Evolutionary conservation across 1,284 basidiomycete genomes (phyloP), one percentile per base, ranked within the genome.

Genomic region (Cutaneotrichosporon daszewskae): DNA sequence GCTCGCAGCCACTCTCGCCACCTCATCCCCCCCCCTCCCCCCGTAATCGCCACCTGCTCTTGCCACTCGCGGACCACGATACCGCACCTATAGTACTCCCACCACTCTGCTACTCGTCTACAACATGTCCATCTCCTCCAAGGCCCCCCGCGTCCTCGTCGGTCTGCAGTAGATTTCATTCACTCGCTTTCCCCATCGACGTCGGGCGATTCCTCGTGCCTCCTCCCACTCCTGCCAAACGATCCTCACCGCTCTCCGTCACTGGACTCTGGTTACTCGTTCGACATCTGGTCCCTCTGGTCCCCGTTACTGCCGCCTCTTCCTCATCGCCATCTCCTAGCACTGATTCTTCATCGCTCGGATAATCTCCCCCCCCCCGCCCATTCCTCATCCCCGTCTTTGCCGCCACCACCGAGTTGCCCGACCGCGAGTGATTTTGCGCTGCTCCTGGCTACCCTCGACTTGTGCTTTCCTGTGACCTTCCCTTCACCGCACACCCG

Each of bases 111-210:
- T 9, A 19, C 32, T 23, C 3, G 5, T 6, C 19, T 20, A 14
- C 32, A 13, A 14, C 31, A 13, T 4, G 27, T 36, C 34, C 19
- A 16, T 12, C 34, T 14, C 3, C 23, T 8, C 32, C 22, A 17
- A 26, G 18, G 16, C 41, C 28, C 8, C 19, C 23, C 17, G 27
- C 26, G 25, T 12, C 28, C 27, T 23, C 34, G 27, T 23, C 18
- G 27, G 24, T 17, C 40, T 34, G 40, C 40, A 41, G 32, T 41
- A 41, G 35, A 22, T 9, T 7, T 5, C n/a, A n/a, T n/a, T n/a
- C n/a, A n/a, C n/a, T n/a, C n/a, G n/a, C n/a, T n/a, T n/a, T n/a
- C n/a, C n/a, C n/a, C n/a, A n/a, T n/a, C n/a, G n/a, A n/a, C n/a
- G n/a, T n/a, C n/a, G n/a, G n/a, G n/a, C n/a, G n/a, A n/a, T n/a